phyloP scores from a whole-genome alignment of 2,329 filamentous ascomycete genomes.

The Ascocoryne sarcoides region DNA sequence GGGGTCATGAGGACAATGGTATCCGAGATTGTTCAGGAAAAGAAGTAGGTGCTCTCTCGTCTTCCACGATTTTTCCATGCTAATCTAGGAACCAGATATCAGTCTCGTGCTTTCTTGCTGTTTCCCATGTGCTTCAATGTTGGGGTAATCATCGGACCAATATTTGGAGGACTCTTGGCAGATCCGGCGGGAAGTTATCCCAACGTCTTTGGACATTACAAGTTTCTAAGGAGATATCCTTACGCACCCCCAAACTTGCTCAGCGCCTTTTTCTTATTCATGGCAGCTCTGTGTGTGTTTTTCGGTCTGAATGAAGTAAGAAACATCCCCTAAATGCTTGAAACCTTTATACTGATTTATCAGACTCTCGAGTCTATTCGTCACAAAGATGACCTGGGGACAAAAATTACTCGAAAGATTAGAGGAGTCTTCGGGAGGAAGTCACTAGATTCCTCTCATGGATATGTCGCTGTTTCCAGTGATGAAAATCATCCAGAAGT shows the following conservation, averaged over 20 bases:
- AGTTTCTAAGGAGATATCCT: constrained; percentile 32
- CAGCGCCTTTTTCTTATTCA: constrained; percentile 26
- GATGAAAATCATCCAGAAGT: constrained; percentile 8
- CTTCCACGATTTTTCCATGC: not conserved
- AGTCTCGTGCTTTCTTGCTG: constrained; percentile 42
- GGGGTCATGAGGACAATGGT: constrained; percentile 69
- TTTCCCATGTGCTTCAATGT: constrained; percentile 59
- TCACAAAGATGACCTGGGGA: constrained; percentile 22
- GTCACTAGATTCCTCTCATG: constrained; percentile 5
- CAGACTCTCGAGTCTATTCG: constrained; percentile 31
- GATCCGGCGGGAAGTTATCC: constrained; percentile 32
- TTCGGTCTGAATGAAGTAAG: constrained; percentile 26
- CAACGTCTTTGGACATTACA: constrained; percentile 29
- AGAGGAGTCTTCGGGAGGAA: constrained; percentile 9
- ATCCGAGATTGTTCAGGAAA: constrained; percentile 60
- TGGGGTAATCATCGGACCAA: constrained; percentile 24
- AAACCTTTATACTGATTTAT: constrained; percentile 1
- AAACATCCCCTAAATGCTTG: not conserved
- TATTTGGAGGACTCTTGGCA: constrained; percentile 33
- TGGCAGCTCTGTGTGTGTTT: constrained; percentile 27
- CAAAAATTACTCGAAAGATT: constrained; percentile 15
- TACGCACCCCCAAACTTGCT: constrained; percentile 35
- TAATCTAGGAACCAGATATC: constrained; percentile 43
- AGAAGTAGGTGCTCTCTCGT: constrained; percentile 38
- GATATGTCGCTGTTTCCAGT: constrained; percentile 12